Conservation (phyloP, 1,284 basidiomycete genomes). For the Trichosporon coremiiforme region DNA sequence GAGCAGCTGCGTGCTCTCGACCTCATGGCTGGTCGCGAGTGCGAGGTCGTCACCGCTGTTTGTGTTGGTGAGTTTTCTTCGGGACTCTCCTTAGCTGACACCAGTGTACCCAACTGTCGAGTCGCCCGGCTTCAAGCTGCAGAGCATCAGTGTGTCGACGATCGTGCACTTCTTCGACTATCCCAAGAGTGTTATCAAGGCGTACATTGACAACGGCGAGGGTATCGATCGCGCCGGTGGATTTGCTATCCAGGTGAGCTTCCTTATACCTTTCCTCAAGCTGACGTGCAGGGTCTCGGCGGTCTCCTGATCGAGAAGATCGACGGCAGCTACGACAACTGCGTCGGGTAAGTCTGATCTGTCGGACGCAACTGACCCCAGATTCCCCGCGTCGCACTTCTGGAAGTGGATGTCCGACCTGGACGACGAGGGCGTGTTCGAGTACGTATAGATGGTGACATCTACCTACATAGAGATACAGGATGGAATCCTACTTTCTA, state of each 20-base stretch:
- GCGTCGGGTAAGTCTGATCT: constrained; percentile 64
- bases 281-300: constrained; percentile 67
- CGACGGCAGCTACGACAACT: constrained; percentile 90
- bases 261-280: no score
- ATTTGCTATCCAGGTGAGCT: constrained; percentile 83
- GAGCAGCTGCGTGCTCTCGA: constrained; percentile 64
- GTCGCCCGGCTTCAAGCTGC: constrained; percentile 81
- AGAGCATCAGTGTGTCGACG: constrained; percentile 81
- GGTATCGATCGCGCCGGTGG: constrained; percentile 90
- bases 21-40: constrained; percentile 79
- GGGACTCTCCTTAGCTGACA: not conserved
- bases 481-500: constrained; percentile 3
- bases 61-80: constrained; percentile 64
- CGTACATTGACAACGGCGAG: constrained; percentile 86
- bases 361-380: constrained; percentile 24
- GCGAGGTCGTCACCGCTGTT: constrained; percentile 90
- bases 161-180: constrained; percentile 79
- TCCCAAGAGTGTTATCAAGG: constrained; percentile 65
- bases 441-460: constrained; percentile 43
- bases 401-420: constrained; percentile 56
- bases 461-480: constrained; percentile 14
- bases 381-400: constrained; percentile 53
- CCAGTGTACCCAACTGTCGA: constrained; percentile 79
- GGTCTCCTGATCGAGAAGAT: constrained; percentile 77
- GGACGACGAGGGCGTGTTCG: constrained; percentile 50